Base-by-base conservation (phyloP, 148 eudicot genomes). In the Heliamphora exappendiculata region DNA sequence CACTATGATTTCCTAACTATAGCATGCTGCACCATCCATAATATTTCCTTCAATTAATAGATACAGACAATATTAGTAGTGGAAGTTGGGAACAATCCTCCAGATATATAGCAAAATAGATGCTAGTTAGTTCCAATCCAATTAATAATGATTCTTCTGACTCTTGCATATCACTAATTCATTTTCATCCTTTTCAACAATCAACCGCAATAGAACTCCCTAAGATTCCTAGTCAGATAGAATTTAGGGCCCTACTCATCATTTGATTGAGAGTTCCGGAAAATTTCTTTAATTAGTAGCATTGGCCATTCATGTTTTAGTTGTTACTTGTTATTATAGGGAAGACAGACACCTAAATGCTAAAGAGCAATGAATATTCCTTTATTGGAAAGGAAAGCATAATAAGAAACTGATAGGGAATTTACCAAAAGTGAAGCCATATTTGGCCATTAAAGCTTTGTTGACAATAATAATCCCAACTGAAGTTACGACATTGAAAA, bases 381-480 rank as follows among this genome's bases (percentile, higher is more conserved):
- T 44, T 31, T 33, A 70, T 17, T 3, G 13, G 19, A 26, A 16
- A 45, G 16, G 33, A 39, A 28, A 49, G 10, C 19, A 47, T 55
- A 8, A n/a, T 9, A 8, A 14, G 12, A 59, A 2, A 60, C 34
- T 70, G n/a, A 69, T 17, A 34, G 28, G 37, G 37, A 55, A 83
- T 11, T 84, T 88, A 91, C 96, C 96, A 78, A 91, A 91, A 70
- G 85, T 89, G 83, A 86, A 91, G 65, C 91, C 93, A 81, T 91
- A 91, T 42, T 84, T 89, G 34, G 92, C 96, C 96, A 91, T 91
- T 60, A 91, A 78, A 66, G 96, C 91, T 82, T 91, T 91, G 69
- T 91, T 91, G 77, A 91, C 96, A 73, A 91, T 89, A 55, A 91
- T 91, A 76, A 91, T 89, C 76, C 96, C 96, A 59, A 91, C 96